Conservation (phyloP, 306 rosid genomes). For the Arachis hypogaea region DNA sequence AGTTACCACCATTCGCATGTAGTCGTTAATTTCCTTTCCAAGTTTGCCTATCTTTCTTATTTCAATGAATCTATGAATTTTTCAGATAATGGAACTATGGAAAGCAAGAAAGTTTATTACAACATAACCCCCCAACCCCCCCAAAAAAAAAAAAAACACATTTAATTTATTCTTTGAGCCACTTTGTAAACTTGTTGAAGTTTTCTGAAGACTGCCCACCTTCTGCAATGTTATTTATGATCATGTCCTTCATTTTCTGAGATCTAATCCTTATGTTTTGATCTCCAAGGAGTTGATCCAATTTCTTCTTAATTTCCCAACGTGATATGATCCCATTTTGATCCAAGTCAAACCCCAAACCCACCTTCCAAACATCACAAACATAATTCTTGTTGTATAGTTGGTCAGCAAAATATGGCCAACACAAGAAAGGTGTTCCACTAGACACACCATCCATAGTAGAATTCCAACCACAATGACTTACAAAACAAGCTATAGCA, state of each 20-base stretch:
- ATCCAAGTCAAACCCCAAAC: conserved; percentile 39
- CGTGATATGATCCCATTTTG: conserved; percentile 37
- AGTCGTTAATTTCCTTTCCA: too few relatives aligned
- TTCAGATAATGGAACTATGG: too few relatives aligned
- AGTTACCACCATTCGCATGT: too few relatives aligned
- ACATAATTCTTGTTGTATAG: neutral
- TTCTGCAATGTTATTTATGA: neutral
- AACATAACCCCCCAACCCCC: too few relatives aligned
- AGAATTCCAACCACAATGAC: conserved; percentile 56
- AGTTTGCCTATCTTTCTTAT: too few relatives aligned
- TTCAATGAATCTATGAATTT: too few relatives aligned
- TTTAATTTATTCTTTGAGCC: neutral
- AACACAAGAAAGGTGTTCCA: conserved; percentile 39
- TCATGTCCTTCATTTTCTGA: conserved; percentile 25
- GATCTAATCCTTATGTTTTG: conserved; percentile 35
- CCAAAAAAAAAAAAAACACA: too few relatives aligned
- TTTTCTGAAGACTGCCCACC: conserved; percentile 10
- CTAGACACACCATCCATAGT: conserved; percentile 34
- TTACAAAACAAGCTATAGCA: conserved; percentile 46
- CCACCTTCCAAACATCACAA: conserved; percentile 40
- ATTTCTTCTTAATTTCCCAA: conserved; percentile 41
- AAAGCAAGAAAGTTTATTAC: too few relatives aligned
- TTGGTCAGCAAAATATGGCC: conserved; percentile 43
- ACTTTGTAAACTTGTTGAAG: conserved; percentile 9
- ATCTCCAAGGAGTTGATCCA: conserved; percentile 42